phyloP scores from a whole-genome alignment of 2,329 filamentous ascomycete genomes.

The Aschersonia sp. region DNA sequence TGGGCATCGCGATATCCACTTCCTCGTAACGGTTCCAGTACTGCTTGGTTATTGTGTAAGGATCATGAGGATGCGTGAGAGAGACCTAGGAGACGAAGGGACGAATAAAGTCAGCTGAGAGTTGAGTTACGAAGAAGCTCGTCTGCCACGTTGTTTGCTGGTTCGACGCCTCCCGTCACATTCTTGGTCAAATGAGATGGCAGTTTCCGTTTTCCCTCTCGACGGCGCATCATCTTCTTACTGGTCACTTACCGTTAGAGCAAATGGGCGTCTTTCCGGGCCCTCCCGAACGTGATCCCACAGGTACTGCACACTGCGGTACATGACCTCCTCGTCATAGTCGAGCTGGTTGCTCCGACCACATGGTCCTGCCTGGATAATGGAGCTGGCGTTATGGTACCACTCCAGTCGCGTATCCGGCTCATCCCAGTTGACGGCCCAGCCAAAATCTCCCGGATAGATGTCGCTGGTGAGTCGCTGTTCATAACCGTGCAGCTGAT shows the following conservation, averaged over 20 bases:
- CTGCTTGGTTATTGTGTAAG: constrained; percentile 85
- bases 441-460: constrained; percentile 87
- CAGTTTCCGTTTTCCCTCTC: too few species aligned
- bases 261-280: constrained; percentile 61
- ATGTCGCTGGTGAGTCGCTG: constrained; percentile 88
- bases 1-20: constrained; percentile 74
- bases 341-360: constrained; percentile 90
- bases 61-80: constrained; percentile 87
- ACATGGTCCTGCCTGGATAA: constrained; percentile 77
- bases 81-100: constrained; percentile 42
- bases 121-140: too few species aligned
- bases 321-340: constrained; percentile 94
- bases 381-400: constrained; percentile 94
- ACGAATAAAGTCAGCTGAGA: too few species aligned
- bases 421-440: constrained; percentile 92
- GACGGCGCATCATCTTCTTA: background rate
- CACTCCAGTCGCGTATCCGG: constrained; percentile 77
- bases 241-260: constrained; percentile 45
- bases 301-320: constrained; percentile 75
- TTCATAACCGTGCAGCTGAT: constrained; percentile 90
- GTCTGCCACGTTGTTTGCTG: too few species aligned
- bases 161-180: too few species aligned
- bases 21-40: constrained; percentile 89
- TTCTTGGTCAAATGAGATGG: too few species aligned
- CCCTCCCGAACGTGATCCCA: constrained; percentile 83